Base-by-base conservation (phyloP, 2,329 filamentous ascomycete genomes). In the Microdochium trichocladiopsis region DNA sequence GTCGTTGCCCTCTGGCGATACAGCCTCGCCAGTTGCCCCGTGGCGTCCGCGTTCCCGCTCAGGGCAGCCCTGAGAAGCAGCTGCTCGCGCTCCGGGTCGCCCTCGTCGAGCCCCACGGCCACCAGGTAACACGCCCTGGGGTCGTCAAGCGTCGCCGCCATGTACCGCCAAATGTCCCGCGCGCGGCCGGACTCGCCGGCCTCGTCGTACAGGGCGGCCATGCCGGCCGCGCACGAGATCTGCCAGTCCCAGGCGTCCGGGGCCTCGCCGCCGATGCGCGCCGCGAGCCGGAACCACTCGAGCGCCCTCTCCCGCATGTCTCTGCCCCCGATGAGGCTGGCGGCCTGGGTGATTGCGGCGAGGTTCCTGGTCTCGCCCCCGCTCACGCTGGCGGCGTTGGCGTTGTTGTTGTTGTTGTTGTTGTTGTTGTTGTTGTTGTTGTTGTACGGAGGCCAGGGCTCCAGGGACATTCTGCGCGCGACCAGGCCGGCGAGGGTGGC, bases 401-500 rank as follows among this genome's bases (percentile, higher is more conserved):
- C n/a, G n/a, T n/a, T n/a, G n/a, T n/a, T n/a, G n/a, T n/a, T n/a
- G n/a, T n/a, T n/a, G n/a, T n/a, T n/a, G n/a, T n/a, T n/a, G n/a
- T n/a, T n/a, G n/a, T n/a, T n/a, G n/a, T n/a, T n/a, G n/a, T n/a
- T n/a, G n/a, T n/a, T n/a, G n/a, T n/a, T n/a, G n/a, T n/a, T n/a
- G 28, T 31, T 14, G 14, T 14, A 14, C 8, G 28, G 28, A 14
- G 28, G 28, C 28, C 28, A 31, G 8, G 8, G 8, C 28, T 31
- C 28, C 28, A 14, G 14, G 28, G 28, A 8, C 8, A 31, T 8
- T 14, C 14, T 31, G 1, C 22, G 21, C 4, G 59, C 57, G 31
- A 63, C 57, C 12, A 67, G 47, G 16, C 66, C 72, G 8, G 65
- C 58, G n/a, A 72, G 55, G 0, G 71, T 72, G 11, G 69, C 65